Percentiles rank a stretch among this genome's conserved stretches.
These are phyloP conservation scores for Talaromyces adpressus DNA, from an alignment of 495 filamentous ascomycete genomes.

Conservation along the genomic window DNA sequence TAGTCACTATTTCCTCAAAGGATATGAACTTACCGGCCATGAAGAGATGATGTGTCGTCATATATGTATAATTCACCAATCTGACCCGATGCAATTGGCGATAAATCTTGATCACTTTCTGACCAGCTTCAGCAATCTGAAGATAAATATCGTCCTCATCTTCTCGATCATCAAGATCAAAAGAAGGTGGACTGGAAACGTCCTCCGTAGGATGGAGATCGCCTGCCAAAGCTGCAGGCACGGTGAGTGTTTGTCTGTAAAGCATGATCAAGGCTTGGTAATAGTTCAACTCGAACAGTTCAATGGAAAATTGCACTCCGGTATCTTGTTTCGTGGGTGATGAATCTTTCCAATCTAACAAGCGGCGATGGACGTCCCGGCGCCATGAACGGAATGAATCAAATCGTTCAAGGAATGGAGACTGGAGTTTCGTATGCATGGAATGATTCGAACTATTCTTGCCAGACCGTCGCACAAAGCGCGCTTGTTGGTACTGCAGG, in stretches of 20 bases:
- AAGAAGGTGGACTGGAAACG: conserved; percentile 52
- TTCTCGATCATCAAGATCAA: conserved; percentile 54
- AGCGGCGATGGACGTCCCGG: conserved; percentile 72
- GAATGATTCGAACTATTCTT: conserved; percentile 58
- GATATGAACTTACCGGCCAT: conserved; percentile 64
- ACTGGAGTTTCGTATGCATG: conserved; percentile 71
- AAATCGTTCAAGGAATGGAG: conserved; percentile 78
- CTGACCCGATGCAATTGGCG: conserved; percentile 80
- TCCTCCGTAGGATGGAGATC: conserved; percentile 68
- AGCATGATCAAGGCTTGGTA: conserved; percentile 98
- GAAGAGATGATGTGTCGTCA: conserved; percentile 96
- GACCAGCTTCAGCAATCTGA: conserved; percentile 90
- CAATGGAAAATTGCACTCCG: conserved; percentile 76
- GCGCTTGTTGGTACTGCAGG: conserved; percentile 78
- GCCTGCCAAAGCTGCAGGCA: conserved; percentile 75
- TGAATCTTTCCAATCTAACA: conserved; percentile 81
- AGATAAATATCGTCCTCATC: conserved; percentile 88
- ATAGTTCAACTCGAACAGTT: conserved; percentile 90
- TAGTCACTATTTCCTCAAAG: neutral
- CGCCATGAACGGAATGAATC: conserved; percentile 85
- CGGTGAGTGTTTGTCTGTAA: conserved; percentile 83
- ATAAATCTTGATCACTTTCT: conserved; percentile 86
- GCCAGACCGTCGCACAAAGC: conserved; percentile 36
- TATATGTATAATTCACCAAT: conserved; percentile 90
- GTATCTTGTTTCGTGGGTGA: conserved; percentile 71